Percentiles rank a stretch among this genome's conserved stretches.
Conservation (phyloP, 768 basidiomycete genomes). For the Leccinum subgranulosum region DNA sequence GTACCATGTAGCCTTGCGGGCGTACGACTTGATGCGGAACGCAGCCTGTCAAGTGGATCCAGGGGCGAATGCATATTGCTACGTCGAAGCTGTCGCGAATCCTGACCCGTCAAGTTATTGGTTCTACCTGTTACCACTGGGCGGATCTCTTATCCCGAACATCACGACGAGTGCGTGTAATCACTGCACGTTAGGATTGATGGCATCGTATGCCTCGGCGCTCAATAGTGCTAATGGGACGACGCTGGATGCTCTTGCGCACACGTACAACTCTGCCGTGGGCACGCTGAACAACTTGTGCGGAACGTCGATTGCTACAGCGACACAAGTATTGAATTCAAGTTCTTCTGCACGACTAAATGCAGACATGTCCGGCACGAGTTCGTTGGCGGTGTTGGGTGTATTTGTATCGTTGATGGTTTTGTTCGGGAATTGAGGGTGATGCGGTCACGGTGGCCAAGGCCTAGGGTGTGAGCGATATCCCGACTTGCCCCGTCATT, state of each 20-base stretch:
- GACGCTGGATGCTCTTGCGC: constrained; percentile 36
- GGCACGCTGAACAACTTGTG: constrained; percentile 45
- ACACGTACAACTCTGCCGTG: constrained; percentile 50
- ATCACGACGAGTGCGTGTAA: constrained; percentile 55
- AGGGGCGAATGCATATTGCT: constrained; percentile 67
- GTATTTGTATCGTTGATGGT: constrained; percentile 12
- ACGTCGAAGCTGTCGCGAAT: constrained; percentile 56
- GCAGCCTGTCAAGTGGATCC: constrained; percentile 60
- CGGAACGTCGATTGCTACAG: constrained; percentile 45
- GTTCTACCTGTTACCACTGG: constrained; percentile 68
- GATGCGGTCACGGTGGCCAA: not conserved
- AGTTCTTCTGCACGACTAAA: constrained; percentile 10
- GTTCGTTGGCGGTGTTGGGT: constrained; percentile 7
- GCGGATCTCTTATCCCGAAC: constrained; percentile 45
- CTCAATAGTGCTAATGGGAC: constrained; percentile 35
- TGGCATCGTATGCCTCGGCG: constrained; percentile 51
- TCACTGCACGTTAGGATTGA: constrained; percentile 56
- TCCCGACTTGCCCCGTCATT: not conserved
- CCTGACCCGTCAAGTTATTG: constrained; percentile 65
- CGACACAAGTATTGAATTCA: constrained; percentile 11
- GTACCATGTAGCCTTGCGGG: constrained; percentile 47
- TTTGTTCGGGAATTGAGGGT: constrained; percentile 11
- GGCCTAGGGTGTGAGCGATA: not conserved
- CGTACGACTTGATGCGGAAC: constrained; percentile 60
- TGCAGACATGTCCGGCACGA: constrained; percentile 1